Conservation (phyloP, 208 protist genomes). For the Trypanosomatidae sp. region DNA sequence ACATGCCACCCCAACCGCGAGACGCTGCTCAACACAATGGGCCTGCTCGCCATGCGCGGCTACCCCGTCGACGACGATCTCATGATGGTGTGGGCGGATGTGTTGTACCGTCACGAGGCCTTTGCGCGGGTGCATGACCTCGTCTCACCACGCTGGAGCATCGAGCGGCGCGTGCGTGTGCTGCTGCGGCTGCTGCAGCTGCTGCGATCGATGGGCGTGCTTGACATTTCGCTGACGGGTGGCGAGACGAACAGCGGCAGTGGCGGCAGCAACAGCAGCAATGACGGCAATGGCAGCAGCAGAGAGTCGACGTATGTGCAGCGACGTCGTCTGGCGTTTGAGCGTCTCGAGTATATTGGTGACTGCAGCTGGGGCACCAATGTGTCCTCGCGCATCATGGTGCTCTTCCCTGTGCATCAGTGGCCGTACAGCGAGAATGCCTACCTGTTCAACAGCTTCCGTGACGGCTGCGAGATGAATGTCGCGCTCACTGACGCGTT, state of each 20-base stretch:
- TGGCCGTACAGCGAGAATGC: conserved; percentile 58
- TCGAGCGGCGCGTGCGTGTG: conserved; percentile 30
- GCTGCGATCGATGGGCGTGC: conserved; percentile 22
- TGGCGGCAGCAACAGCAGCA: neutral
- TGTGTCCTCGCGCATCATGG: conserved; percentile 47
- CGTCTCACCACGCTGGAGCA: conserved; percentile 17
- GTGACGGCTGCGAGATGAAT: conserved; percentile 76
- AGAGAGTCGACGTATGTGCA: conserved; percentile 4
- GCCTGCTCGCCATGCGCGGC: conserved; percentile 43
- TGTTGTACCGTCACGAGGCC: conserved; percentile 22
- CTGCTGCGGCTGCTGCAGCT: conserved; percentile 19
- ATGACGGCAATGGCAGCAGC: neutral
- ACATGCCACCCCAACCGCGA: conserved; percentile 53
- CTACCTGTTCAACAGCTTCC: conserved; percentile 41
- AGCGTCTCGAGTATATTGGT: conserved; percentile 78
- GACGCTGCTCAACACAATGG: conserved; percentile 41
- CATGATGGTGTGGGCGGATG: conserved; percentile 38
- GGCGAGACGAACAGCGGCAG: neutral
- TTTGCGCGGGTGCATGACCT: conserved; percentile 38
- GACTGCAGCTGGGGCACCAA: conserved; percentile 62
- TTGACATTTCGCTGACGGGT: conserved; percentile 38
- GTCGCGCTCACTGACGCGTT: conserved; percentile 65
- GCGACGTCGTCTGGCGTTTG: conserved; percentile 58
- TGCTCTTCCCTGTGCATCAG: conserved; percentile 61
- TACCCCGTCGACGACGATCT: conserved; percentile 69